Base-by-base conservation (phyloP, 1,284 basidiomycete species). In the Anthracocystis panici-leucophaei region DNA sequence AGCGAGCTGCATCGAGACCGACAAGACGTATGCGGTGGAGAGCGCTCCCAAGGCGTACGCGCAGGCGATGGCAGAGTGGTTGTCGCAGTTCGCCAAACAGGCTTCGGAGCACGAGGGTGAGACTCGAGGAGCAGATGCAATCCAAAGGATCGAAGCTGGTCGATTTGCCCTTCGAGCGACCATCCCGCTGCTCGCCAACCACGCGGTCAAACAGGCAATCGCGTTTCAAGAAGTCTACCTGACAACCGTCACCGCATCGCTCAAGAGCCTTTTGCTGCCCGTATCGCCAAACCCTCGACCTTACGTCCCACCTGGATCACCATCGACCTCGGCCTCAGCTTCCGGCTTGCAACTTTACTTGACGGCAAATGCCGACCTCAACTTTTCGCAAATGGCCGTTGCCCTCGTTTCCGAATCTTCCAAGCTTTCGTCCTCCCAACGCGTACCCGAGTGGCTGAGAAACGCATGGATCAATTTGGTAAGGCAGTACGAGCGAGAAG, bases 261-360 rank as follows among this genome's bases (percentile, higher is more conserved):
- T 78, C 38, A 65, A 78, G 18, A 52, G 63, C 16, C 77, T 84
- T n/a, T 70, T 84, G 4, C 61, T 84, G 1, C 80, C 83, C 9
- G 76, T 82, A 33, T 62, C 70, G 23, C 83, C 83, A 18, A 84
- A 84, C 61, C 83, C 83, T 7, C 74, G 78, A 5, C 77, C 82
- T 2, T 84, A 82, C 59, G 50, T 69, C 25, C 75, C 83, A 0
- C 78, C 80, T 6, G 75, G 72, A 4, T 54, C 54, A 11, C 41
- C 77, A 6, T 31, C 70, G 7, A 31, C 69, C 18, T 57, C 59
- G 5, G 5, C 27, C 14, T 49, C 46, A 5, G 3, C 46, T 10
- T 40, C 72, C 35, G 31, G 12, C 21, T n/a, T 57, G 45, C 61
- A 73, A 40, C 77, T 84, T 27, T 82, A 74, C 65, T 58, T 82